These are phyloP conservation scores for Penicillium canariense DNA, from an alignment of 495 filamentous ascomycete genomes.

Conservation along the genomic window DNA sequence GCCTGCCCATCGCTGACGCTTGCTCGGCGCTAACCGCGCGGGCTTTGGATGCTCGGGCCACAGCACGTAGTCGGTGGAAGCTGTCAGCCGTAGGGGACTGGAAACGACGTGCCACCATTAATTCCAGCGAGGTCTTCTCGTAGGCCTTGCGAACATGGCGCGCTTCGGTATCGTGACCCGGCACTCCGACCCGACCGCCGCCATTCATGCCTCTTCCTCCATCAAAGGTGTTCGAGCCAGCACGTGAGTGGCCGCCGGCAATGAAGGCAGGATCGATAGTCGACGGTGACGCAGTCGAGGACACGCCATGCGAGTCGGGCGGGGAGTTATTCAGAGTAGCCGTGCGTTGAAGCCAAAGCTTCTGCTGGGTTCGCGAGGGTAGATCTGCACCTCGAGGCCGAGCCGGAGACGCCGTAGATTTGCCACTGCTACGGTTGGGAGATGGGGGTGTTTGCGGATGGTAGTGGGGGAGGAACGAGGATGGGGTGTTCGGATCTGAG, in stretches of 20 bases:
- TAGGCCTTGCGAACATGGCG: conserved; percentile 46
- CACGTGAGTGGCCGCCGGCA: conserved; percentile 22
- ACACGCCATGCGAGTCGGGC: conserved; percentile 41
- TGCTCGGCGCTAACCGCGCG: conserved; percentile 12
- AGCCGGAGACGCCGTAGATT: conserved; percentile 31
- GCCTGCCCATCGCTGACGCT: conserved; percentile 30
- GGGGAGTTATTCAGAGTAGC: conserved; percentile 47
- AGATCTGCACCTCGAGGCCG: conserved; percentile 37
- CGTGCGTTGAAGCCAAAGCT: conserved; percentile 50
- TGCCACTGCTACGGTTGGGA: conserved; percentile 25
- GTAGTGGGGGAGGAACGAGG: conserved; percentile 49
- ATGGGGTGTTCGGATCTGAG: conserved; percentile 50
- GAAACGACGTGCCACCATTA: conserved; percentile 45
- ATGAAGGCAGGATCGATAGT: conserved; percentile 36
- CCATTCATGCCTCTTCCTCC: conserved; percentile 35
- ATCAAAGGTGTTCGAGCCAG: conserved; percentile 34
- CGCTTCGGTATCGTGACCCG: conserved; percentile 37
- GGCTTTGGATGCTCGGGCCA: conserved; percentile 26
- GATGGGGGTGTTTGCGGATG: conserved; percentile 48
- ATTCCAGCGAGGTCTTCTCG: conserved; percentile 43
- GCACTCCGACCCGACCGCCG: conserved; percentile 24
- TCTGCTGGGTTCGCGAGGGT: conserved; percentile 47
- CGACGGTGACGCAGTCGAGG: conserved; percentile 29
- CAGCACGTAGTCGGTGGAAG: conserved; percentile 35
- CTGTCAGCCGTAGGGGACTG: conserved; percentile 45